Percentiles rank a stretch among this genome's conserved stretches.
Conservation (phyloP, 1,284 basidiomycete species). For the Omphalotus olearius region DNA sequence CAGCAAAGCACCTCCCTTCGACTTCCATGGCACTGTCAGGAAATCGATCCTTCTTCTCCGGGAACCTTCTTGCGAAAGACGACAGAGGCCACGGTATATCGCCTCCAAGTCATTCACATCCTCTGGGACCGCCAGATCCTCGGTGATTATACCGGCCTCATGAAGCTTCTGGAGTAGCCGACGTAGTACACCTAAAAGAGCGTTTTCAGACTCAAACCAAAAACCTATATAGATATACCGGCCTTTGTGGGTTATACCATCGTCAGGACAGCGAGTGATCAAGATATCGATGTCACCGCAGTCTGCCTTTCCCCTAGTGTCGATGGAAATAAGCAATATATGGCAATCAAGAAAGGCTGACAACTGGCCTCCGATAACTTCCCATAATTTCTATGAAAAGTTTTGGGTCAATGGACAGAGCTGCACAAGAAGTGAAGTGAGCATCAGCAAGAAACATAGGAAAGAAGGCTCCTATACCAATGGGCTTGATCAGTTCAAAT, state of each 20-base stretch:
- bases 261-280: constrained; percentile 69
- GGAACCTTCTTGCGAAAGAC: constrained; percentile 34
- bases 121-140: constrained; percentile 72
- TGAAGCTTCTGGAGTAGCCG: constrained; percentile 59
- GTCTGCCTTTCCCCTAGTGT: constrained; percentile 60
- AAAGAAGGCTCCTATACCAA: constrained; percentile 39
- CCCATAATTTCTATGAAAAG: constrained; percentile 87
- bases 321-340: not conserved
- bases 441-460: not conserved
- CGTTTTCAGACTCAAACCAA: not conserved
- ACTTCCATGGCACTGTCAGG: constrained; percentile 72
- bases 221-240: not conserved
- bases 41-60: constrained; percentile 79
- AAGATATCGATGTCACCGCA: constrained; percentile 92
- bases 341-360: constrained; percentile 2
- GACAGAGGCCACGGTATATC: constrained; percentile 79
- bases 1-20: constrained; percentile 78
- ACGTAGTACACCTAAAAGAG: constrained; percentile 48
- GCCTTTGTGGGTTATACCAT: constrained; percentile 74
- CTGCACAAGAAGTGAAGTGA: constrained; percentile 35
- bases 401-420: constrained; percentile 64
- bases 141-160: constrained; percentile 58
- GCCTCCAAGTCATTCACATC: constrained; percentile 60
- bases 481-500: constrained; percentile 65
- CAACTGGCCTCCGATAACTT: constrained; percentile 68